phyloP scores from a whole-genome alignment of 192 early-diverging fungal species.

The Polychytrium aggregatum region DNA sequence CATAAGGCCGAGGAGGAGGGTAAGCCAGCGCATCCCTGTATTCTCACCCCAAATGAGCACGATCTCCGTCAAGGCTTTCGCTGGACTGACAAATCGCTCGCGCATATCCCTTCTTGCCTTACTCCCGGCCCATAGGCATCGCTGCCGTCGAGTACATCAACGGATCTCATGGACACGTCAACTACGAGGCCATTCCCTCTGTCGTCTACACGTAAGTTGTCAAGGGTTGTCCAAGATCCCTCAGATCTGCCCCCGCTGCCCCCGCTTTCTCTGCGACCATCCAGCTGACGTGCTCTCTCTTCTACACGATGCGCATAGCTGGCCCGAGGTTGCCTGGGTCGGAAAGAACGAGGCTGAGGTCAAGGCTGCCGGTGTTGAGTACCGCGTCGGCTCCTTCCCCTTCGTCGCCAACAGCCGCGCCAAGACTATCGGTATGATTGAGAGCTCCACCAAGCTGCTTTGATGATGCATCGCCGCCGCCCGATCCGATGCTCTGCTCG shows the following conservation, averaged over 20 bases:
- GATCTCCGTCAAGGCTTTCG: no score
- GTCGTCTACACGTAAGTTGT: conserved; percentile 72
- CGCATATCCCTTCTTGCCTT: no score
- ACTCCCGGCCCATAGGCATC: conserved; percentile 36
- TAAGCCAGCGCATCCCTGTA: no score
- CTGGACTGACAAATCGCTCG: no score
- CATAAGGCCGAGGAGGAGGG: conserved; percentile 99
- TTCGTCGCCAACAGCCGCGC: conserved; percentile 95
- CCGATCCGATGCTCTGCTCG: no score
- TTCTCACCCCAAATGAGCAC: no score
- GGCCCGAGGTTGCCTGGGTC: conserved; percentile 98
- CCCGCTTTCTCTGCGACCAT: not conserved
- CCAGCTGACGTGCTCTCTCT: not conserved
- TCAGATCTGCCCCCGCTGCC: no score
- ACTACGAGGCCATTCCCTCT: conserved; percentile 95
- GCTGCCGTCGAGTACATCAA: conserved; percentile 90
- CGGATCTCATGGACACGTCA: conserved; percentile 91
- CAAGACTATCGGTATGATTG: conserved; percentile 80
- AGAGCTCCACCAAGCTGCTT: no score
- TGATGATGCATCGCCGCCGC: no score
- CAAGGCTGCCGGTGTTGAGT: conserved; percentile 77
- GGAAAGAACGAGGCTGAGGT: conserved; percentile 92
- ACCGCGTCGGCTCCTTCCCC: conserved; percentile 86
- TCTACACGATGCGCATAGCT: conserved; percentile 38
- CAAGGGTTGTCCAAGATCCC: conserved; percentile 2